Base-by-base conservation (phyloP, 1,284 basidiomycete genomes). In the Leucoagaricus sp. region DNA sequence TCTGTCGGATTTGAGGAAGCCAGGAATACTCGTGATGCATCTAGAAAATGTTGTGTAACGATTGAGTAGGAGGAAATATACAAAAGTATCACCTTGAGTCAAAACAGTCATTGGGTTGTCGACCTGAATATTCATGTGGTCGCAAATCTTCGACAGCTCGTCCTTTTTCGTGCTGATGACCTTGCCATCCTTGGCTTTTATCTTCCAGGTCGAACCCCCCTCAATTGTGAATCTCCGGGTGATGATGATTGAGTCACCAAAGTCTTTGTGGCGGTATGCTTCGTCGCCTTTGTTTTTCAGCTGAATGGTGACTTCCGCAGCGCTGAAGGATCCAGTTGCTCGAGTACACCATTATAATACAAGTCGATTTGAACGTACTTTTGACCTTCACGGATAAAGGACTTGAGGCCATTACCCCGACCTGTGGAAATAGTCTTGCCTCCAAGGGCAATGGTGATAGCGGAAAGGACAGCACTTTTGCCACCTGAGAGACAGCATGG, bases 101-200 rank as follows among this genome's bases (percentile, higher is more conserved):
- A 96, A 79, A 38, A 99, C 88, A 61, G 95, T 97, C 82, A 98
- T 87, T 0, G 96, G 96, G 66, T 98, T 98, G 69, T 99, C 97
- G 58, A 98, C 92, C 67, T 95, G 93, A 59, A 99, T 94, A 67
- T 94, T 93, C 86, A 96, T 96, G 65, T 95, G 91, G 67, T 97
- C 93, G 64, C 89, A 88, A 49, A 98, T 96, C 2, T 87, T 83
- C 38, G 91, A 82, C 21, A 99, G 75, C 67, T 97, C 94, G 28
- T 94, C 87, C 60, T 86, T 86, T 74, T 93, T 95, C n/a, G 77
- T 87, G 36, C 88, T 90, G 51, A 97, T 72, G 5, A 85, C 71
- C 57, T 79, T 83, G 26, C 85, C 86, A 21, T 87, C 83, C 63
- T 80, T 84, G 59, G 80, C 83, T 73, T 84, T 89, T 71, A 99